Evolutionary conservation across 805 yeast genomes (phyloP).

Genomic region (Ogataea degrootiae): DNA sequence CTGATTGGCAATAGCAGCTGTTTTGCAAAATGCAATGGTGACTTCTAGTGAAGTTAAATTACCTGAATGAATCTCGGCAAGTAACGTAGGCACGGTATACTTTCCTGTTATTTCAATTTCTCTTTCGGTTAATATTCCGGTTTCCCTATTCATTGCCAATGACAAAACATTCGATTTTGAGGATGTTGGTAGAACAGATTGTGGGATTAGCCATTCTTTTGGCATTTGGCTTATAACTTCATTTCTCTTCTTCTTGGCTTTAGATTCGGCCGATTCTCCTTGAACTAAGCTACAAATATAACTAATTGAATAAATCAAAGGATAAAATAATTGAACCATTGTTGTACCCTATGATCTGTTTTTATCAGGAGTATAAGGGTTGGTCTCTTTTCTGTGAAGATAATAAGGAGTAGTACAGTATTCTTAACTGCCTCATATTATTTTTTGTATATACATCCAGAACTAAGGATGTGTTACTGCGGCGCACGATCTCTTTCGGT

Average conservation of each 20-base stretch:
- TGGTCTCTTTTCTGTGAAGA: no score
- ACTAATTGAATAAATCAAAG: neutral
- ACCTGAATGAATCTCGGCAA: conserved; percentile 9
- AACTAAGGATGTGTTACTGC: no score
- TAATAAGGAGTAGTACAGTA: no score
- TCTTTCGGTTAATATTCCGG: conserved; percentile 7
- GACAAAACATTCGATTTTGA: conserved; percentile 7
- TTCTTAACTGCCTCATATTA: no score
- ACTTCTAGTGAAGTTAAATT: conserved; percentile 15
- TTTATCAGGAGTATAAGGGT: no score
- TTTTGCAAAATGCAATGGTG: conserved; percentile 24
- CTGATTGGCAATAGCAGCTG: conserved; percentile 27
- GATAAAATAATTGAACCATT: neutral
- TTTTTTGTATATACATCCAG: no score
- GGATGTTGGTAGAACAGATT: conserved; percentile 1
- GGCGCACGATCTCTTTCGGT: no score
- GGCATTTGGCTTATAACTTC: conserved; percentile 7
- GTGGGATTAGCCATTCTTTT: conserved; percentile 12
- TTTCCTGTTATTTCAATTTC: conserved; percentile 14
- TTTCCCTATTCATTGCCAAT: conserved; percentile 3
- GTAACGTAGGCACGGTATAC: conserved; percentile 5
- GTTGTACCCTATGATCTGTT: no score
- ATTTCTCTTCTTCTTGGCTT: conserved; percentile 4
- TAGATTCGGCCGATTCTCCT: conserved; percentile 2
- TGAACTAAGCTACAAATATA: neutral